Evolutionary conservation across 2,329 filamentous ascomycete genomes (phyloP), one percentile per base, ranked within the genome.

Genomic region (Epichloe glyceriae): DNA sequence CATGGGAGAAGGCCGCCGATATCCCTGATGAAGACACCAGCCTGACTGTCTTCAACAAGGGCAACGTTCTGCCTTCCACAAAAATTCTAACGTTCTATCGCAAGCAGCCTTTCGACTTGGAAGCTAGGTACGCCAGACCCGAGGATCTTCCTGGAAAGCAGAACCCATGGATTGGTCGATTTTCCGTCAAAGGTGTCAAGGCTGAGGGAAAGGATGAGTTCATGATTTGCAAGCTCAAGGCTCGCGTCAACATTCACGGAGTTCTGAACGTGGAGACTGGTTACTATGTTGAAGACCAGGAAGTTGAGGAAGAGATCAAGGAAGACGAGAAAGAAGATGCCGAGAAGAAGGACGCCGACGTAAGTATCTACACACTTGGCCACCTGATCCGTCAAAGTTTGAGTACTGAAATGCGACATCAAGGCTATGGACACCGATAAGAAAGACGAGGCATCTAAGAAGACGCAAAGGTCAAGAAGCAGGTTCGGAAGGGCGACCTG

Each of bases 221-320:
- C 70, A 97, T 98, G 91, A 94, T 97, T 64, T 98, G 93, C 85
- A 98, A 98, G 76, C 83, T 98, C 55, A 97, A 97, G 80, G 91
- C 93, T 46, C 84, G 93, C 56, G 80, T 98, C 51, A 98, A 98
- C 73, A 80, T 97, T 57, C 90, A 97, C 73, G 93, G 93, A 68
- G 81, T 98, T 53, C 76, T 98, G 58, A 97, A 97, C 66, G 86
- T 98, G 38, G 93, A 98, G 75, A 90, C 83, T 56, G 93, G 90
- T 54, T 98, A 98, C 76, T 97, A 88, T 63, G 93, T 98, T 50
- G 93, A 98, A 74, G 93, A 98, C 66, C 83, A 94, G 64, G 93
- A 98, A 72, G 83, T 97, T 51, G 93, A 98, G 73, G 90, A 95
- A 74, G 88, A 91, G 56, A 75, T 95, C 55, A 85, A 86, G 55